These are phyloP conservation scores for Thelonectria olida DNA, from an alignment of 2,329 filamentous ascomycete genomes.

Conservation along the genomic window DNA sequence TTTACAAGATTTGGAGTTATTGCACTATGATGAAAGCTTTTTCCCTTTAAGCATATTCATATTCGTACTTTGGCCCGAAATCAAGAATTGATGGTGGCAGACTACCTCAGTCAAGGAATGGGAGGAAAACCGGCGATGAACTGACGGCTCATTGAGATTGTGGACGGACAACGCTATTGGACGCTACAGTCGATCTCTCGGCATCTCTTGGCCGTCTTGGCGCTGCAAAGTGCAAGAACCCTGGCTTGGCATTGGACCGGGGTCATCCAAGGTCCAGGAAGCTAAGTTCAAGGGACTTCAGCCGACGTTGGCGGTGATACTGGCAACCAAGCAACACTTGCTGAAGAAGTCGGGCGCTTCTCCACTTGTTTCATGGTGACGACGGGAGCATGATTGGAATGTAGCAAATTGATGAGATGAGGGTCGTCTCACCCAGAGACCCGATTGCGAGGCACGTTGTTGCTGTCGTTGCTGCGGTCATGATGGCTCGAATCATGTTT, in stretches of 20 bases:
- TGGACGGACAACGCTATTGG: no score
- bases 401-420: not conserved
- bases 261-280: not conserved
- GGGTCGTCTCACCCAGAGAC: no score
- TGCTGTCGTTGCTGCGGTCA: no score
- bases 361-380: not conserved
- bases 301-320: no score
- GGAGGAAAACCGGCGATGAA: no score
- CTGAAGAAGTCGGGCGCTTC: not conserved
- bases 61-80: not conserved
- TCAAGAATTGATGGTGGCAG: not conserved
- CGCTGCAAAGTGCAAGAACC: not conserved
- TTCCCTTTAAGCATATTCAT: not conserved
- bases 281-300: not conserved
- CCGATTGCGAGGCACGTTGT: no score
- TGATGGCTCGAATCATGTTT: not conserved
- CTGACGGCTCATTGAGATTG: no score
- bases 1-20: no score
- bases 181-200: constrained; percentile 33
- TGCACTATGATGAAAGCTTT: no score
- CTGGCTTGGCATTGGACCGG: not conserved
- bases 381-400: not conserved
- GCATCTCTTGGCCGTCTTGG: constrained; percentile 39
- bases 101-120: no score
- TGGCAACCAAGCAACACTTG: not conserved